These are phyloP conservation scores for Aspergillus biplanus DNA, from an alignment of 495 filamentous ascomycete species.

Conservation along the genomic window DNA sequence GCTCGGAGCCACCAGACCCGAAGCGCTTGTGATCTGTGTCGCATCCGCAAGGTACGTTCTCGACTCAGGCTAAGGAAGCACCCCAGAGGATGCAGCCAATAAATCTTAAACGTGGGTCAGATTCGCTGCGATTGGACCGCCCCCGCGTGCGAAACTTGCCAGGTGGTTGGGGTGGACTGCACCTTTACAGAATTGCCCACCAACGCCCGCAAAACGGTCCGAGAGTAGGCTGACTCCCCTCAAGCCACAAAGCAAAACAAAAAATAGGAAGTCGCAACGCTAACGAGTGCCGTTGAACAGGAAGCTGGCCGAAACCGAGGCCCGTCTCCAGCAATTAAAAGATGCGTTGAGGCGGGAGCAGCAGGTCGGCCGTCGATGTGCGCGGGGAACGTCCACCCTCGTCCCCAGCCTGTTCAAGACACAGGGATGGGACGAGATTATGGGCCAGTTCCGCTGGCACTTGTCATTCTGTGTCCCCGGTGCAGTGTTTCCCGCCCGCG, in stretches of 20 bases:
- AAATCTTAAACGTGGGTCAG: slow-evolving; percentile 11
- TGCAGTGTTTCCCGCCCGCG: neutral
- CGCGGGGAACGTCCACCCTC: neutral
- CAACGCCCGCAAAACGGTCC: slow-evolving; percentile 26
- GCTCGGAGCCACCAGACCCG: slow-evolving; percentile 1
- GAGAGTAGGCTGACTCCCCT: slow-evolving; percentile 22
- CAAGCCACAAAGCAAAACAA: neutral
- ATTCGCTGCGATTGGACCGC: slow-evolving; percentile 33
- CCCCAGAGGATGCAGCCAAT: neutral
- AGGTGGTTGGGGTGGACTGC: slow-evolving; percentile 28
- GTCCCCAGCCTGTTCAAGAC: neutral
- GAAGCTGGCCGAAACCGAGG: slow-evolving; percentile 29
- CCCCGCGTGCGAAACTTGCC: slow-evolving; percentile 36
- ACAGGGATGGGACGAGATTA: slow-evolving; percentile 19
- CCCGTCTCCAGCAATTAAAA: slow-evolving; percentile 28
- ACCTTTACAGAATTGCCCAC: slow-evolving; percentile 24
- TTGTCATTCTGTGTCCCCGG: neutral
- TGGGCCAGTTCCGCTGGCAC: neutral
- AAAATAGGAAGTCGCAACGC: neutral
- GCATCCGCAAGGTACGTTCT: slow-evolving; percentile 3
- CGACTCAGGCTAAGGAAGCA: neutral
- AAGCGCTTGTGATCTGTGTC: slow-evolving; percentile 11
- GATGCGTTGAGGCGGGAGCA: slow-evolving; percentile 14
- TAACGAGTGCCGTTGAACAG: slow-evolving; percentile 11
- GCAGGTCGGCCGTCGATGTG: neutral